Evolutionary conservation across 257 asterid species (phyloP).

Genomic region (Solanum clarkiae): DNA sequence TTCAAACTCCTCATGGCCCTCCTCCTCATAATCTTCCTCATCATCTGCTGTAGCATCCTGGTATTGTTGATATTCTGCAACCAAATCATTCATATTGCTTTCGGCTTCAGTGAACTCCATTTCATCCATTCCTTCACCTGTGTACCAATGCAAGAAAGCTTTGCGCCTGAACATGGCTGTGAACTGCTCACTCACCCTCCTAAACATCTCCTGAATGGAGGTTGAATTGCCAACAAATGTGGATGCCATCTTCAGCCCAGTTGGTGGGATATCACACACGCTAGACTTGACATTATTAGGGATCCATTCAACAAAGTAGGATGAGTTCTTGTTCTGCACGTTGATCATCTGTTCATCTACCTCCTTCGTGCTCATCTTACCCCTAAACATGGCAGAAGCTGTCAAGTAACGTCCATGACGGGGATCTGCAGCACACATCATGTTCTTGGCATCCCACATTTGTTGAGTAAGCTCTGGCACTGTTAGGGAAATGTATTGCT

Average conservation of each 20-base stretch:
- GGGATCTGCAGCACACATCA: constrained; percentile 70
- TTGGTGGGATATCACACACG: constrained; percentile 56
- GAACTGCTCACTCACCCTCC: constrained; percentile 63
- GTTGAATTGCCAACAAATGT: constrained; percentile 54
- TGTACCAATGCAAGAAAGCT: constrained; percentile 61
- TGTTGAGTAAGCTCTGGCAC: constrained; percentile 59
- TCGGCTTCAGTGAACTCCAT: constrained; percentile 65
- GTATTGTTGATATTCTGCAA: constrained; percentile 54
- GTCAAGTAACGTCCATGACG: constrained; percentile 58
- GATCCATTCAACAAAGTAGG: constrained; percentile 60
- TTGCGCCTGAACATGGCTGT: constrained; percentile 63
- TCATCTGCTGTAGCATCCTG: constrained; percentile 60
- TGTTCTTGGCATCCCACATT: constrained; percentile 64
- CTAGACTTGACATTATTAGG: constrained; percentile 63
- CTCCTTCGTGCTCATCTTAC: constrained; percentile 66
- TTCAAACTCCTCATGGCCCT: constrained; percentile 28
- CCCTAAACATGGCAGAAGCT: constrained; percentile 65
- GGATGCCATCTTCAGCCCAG: constrained; percentile 47
- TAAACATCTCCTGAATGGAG: constrained; percentile 54
- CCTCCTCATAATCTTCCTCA: constrained; percentile 40
- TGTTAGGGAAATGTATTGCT: constrained; percentile 39
- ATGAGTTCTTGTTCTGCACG: constrained; percentile 62
- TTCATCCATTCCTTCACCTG: constrained; percentile 65
- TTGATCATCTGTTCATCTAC: constrained; percentile 60
- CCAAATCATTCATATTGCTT: constrained; percentile 64